A percentile compares a stretch with the other conserved stretches of the same genome.
phyloP scores from a whole-genome alignment of 73 alveolate genomes.

The Paramecium biaurelia region DNA sequence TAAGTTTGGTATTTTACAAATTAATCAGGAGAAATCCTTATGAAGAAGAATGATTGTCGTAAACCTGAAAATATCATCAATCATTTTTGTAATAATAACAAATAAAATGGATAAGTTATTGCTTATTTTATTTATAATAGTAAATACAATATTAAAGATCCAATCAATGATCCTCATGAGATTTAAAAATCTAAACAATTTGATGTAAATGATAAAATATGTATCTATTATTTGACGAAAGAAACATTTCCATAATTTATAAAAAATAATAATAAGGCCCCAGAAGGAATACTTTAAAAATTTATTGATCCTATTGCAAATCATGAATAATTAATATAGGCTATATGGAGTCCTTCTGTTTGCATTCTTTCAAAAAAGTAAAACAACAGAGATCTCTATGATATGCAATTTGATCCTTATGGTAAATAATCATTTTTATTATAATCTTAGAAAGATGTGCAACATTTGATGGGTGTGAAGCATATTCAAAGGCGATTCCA shows the following conservation, averaged over 20 bases:
- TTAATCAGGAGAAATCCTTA: constrained; percentile 51
- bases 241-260: constrained; percentile 39
- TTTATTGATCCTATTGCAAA: constrained; percentile 57
- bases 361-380: constrained; percentile 54
- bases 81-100: background rate
- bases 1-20: constrained; percentile 63
- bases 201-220: constrained; percentile 39
- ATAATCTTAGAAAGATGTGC: constrained; percentile 24
- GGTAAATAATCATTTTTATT: background rate
- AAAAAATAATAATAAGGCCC: background rate
- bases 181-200: background rate
- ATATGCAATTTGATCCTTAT: constrained; percentile 61
- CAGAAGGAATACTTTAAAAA: constrained; percentile 54
- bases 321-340: constrained; percentile 39
- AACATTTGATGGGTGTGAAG: constrained; percentile 65
- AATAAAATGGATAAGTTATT: constrained; percentile 9
- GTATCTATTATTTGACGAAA: constrained; percentile 40
- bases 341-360: constrained; percentile 63
- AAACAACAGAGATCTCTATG: constrained; percentile 54
- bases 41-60: constrained; percentile 48
- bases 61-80: constrained; percentile 2
- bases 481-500: constrained; percentile 54
- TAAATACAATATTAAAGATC: background rate
- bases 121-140: constrained; percentile 20
- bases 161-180: constrained; percentile 20